phyloP scores from a whole-genome alignment of 2,329 filamentous ascomycete genomes.

The Ophiostoma sp. region DNA sequence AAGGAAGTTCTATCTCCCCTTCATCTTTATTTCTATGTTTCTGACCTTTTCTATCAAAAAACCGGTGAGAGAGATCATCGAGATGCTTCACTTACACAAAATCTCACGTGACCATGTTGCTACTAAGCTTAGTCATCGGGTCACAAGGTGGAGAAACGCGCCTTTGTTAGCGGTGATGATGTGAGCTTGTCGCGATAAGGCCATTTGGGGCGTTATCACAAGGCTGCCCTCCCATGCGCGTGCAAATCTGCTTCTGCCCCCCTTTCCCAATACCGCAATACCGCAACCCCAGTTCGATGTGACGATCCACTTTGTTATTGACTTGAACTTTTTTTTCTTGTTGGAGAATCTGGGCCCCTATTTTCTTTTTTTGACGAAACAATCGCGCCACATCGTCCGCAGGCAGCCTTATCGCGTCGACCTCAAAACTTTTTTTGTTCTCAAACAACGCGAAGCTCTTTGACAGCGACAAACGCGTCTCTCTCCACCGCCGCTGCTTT shows the following conservation, averaged over 20 bases:
- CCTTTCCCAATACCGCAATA: not conserved
- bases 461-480: not conserved
- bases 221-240: not conserved
- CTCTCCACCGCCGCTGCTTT: not conserved
- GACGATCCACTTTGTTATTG: slow-evolving; percentile 6
- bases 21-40: too few species aligned
- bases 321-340: not conserved
- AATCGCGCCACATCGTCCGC: not conserved
- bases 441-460: not conserved
- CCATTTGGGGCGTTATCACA: slow-evolving; percentile 20
- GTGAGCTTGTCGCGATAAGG: slow-evolving; percentile 24
- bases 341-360: slow-evolving; percentile 2
- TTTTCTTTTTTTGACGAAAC: not conserved
- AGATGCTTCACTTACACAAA: not conserved
- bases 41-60: too few species aligned
- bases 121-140: not conserved
- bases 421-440: not conserved
- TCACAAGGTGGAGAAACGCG: slow-evolving; percentile 12
- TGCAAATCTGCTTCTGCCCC: slow-evolving; percentile 11
- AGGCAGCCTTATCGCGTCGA: not conserved
- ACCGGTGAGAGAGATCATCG: not conserved
- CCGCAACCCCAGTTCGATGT: slow-evolving; percentile 1
- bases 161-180: slow-evolving; percentile 18
- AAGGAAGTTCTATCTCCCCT: too few species aligned
- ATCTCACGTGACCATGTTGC: not conserved